phyloP scores from a whole-genome alignment of 78 protist genomes.

The Trichosphaerium sp. region DNA sequence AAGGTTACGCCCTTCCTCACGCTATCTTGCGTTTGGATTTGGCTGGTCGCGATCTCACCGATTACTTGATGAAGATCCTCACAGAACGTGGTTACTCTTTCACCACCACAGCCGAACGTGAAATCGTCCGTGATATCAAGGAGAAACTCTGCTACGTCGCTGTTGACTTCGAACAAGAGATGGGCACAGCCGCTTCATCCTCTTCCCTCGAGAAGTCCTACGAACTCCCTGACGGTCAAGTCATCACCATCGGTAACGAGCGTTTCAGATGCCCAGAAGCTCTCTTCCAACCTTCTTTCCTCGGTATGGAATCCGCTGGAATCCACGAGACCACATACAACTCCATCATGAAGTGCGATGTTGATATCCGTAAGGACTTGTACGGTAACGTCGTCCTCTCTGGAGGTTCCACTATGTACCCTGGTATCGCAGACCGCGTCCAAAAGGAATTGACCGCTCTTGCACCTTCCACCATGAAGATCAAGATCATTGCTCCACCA shows the following conservation, averaged over 20 bases:
- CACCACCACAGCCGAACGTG: conserved; percentile 79
- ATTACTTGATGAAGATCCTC: conserved; percentile 75
- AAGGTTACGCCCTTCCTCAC: conserved; percentile 71
- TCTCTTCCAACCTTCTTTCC: conserved; percentile 80
- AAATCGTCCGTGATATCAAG: too few relatives aligned
- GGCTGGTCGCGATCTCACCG: conserved; percentile 90
- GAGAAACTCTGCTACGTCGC: too few relatives aligned
- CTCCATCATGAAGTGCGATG: conserved; percentile 82
- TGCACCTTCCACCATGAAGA: conserved; percentile 79
- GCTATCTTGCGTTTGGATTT: conserved; percentile 76
- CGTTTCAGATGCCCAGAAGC: conserved; percentile 87
- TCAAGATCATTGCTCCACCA: conserved; percentile 81
- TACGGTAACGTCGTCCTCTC: conserved; percentile 83
- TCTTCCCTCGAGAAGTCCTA: conserved; percentile 55
- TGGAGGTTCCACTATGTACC: conserved; percentile 89
- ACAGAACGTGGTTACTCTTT: conserved; percentile 86
- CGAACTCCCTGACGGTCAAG: conserved; percentile 78
- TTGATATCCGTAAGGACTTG: conserved; percentile 83
- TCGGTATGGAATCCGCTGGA: conserved; percentile 81
- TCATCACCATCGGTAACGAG: conserved; percentile 79
- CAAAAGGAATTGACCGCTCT: conserved; percentile 43
- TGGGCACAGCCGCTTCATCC: conserved; percentile 66
- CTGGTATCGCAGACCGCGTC: conserved; percentile 81
- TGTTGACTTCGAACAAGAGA: conserved; percentile 73
- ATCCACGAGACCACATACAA: conserved; percentile 69